Base-by-base conservation (phyloP, 83 land plant genomes). In the Thuja plicata region DNA sequence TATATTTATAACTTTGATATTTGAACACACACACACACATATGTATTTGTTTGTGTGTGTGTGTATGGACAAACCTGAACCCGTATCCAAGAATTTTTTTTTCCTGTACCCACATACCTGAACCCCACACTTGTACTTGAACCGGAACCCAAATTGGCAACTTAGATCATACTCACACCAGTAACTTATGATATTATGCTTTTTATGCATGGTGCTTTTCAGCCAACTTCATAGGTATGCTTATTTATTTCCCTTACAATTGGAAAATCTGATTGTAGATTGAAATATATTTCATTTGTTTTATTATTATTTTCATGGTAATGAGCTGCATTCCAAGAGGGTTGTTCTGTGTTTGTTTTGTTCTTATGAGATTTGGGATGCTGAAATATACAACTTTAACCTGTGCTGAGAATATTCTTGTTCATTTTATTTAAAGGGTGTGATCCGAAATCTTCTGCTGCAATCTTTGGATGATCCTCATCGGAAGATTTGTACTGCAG, bases 401-500 rank as follows among this genome's bases (percentile, higher is more conserved):
- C 85, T 48, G 5, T 60, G 87, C 73, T 86, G 71, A 60, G 45
- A 54, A 3, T 32, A 12, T 38, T 37, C 34, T 48, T 89, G 54
- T 27, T 83, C 50, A 19, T 9, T 50, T 71, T 27, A 15, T 80
- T 45, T 84, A 50, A 93, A 98, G 99, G 93, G 43, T 84, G 84
- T 88, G 41, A 95, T 97, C 10, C 95, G 97, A 40, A 86, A 88
- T 76, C 92, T 94, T 85, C 94, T 98, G 57, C 88, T 95, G 54
- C 88, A 88, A 70, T 95, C 95, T 24, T 77, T 97, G 90, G 96
- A 94, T 88, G 98, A 98, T 89, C 89, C 97, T 55, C 90, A 96
- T 91, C 93, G 96, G 86, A 98, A 98, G 91, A 94, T 98, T 73
- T 94, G 98, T 87, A 98, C 99, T 19, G 99, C 98, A 87, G 93